Evolutionary conservation across 163 green algal genomes (phyloP).

Genomic region (Botryococcus braunii): DNA sequence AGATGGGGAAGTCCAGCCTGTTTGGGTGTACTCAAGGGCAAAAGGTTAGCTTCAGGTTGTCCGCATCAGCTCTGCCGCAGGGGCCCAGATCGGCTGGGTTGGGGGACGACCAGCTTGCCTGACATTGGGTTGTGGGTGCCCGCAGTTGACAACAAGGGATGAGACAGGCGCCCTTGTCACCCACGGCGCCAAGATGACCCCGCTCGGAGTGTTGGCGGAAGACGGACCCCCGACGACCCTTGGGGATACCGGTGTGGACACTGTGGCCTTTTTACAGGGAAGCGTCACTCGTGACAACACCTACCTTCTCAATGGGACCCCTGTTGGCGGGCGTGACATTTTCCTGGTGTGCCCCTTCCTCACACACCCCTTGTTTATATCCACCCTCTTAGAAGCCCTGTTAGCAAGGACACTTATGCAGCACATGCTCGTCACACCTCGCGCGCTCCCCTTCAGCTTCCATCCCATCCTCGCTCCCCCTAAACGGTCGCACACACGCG

Average conservation of each 20-base stretch:
- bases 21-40: too few relatives aligned
- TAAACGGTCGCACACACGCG: too few relatives aligned
- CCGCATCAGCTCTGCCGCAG: too few relatives aligned
- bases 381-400: too few relatives aligned
- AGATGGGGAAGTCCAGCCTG: too few relatives aligned
- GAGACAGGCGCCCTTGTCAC: constrained; percentile 47
- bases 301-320: constrained; percentile 57
- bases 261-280: constrained; percentile 58
- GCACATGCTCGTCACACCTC: too few relatives aligned
- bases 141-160: constrained; percentile 63
- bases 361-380: too few relatives aligned
- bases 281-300: constrained; percentile 66
- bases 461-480: too few relatives aligned
- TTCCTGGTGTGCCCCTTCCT: constrained; percentile 11
- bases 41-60: too few relatives aligned
- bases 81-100: neutral
- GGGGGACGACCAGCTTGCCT: neutral
- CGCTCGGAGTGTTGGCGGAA: constrained; percentile 12
- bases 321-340: constrained; percentile 59
- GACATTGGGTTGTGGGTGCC: constrained; percentile 25
- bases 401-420: too few relatives aligned
- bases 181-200: constrained; percentile 32
- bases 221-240: constrained; percentile 72
- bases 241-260: constrained; percentile 49
- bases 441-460: too few relatives aligned